A percentile compares a stretch with the other conserved stretches of the same genome.
These are phyloP conservation scores for Pisolithus thermaeus DNA, from an alignment of 1,284 basidiomycete species.

Conservation along the genomic window DNA sequence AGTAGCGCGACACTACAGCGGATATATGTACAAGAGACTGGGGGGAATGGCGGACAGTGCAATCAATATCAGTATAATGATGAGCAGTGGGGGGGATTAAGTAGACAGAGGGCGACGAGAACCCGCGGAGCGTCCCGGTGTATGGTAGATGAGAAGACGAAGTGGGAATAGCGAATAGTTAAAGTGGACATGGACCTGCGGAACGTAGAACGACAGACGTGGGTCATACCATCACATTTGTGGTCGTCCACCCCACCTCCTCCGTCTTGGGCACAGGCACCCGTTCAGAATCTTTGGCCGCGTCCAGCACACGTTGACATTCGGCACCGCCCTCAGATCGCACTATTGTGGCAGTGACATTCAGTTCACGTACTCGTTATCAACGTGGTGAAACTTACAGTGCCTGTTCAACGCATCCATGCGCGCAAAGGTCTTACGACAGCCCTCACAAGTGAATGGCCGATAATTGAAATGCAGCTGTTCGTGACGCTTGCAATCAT, in stretches of 20 bases:
- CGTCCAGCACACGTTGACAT: slow-evolving; percentile 37
- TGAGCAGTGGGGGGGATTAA: slow-evolving; percentile 1
- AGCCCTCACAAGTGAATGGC: slow-evolving; percentile 73
- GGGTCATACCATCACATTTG: slow-evolving; percentile 23
- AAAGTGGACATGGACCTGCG: slow-evolving; percentile 4
- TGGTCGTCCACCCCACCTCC: slow-evolving; percentile 21
- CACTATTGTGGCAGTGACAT: slow-evolving; percentile 28
- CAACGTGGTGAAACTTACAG: slow-evolving; percentile 40
- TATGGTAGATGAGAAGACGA: slow-evolving; percentile 16
- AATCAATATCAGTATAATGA: slow-evolving; percentile 31
- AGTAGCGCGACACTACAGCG: slow-evolving; percentile 4
- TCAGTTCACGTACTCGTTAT: background rate
- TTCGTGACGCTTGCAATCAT: slow-evolving; percentile 81
- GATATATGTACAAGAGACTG: slow-evolving; percentile 13
- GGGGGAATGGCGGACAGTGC: slow-evolving; percentile 15
- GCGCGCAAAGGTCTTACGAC: slow-evolving; percentile 70
- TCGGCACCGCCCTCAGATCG: slow-evolving; percentile 54
- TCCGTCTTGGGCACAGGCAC: slow-evolving; percentile 19
- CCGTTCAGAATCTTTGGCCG: slow-evolving; percentile 23
- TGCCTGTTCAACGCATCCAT: slow-evolving; percentile 79
- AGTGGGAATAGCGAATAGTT: slow-evolving; percentile 4
- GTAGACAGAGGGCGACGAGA: slow-evolving; percentile 7
- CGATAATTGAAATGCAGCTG: slow-evolving; percentile 73
- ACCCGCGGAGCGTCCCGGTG: slow-evolving; percentile 22
- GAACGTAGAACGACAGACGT: background rate